phyloP scores from a whole-genome alignment of 371 early-diverging fungal genomes.

The Apophysomyces trapeziformis region DNA sequence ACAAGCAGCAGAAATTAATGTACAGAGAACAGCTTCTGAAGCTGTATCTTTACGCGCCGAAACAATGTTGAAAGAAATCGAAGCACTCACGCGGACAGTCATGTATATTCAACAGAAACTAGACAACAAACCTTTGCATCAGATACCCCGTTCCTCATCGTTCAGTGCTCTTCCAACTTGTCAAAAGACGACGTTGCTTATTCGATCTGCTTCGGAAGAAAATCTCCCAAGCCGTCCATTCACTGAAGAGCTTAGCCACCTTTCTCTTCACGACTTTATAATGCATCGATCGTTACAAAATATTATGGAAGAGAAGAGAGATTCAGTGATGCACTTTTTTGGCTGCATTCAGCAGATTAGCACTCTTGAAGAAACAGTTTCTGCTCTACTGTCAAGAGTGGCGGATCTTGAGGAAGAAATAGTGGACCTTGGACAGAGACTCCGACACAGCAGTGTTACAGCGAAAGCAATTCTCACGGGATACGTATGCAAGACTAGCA shows the following conservation, averaged over 20 bases:
- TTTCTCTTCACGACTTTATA: constrained; percentile 14
- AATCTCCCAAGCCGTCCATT: not conserved
- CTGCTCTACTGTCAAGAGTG: constrained; percentile 20
- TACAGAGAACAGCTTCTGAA: constrained; percentile 20
- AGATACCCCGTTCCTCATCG: not conserved
- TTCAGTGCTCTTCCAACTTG: not conserved
- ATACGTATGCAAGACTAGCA: constrained; percentile 18
- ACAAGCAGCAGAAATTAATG: constrained; percentile 11
- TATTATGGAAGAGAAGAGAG: constrained; percentile 15
- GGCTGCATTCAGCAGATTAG: constrained; percentile 25
- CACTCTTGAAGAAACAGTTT: constrained; percentile 23
- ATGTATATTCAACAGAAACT: constrained; percentile 8
- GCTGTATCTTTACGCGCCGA: constrained; percentile 3
- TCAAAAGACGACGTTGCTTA: not conserved
- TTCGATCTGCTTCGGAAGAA: constrained; percentile 1
- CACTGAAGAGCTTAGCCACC: constrained; percentile 5
- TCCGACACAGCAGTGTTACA: constrained; percentile 16
- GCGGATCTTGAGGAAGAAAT: constrained; percentile 21
- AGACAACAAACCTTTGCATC: constrained; percentile 7
- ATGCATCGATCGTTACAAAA: constrained; percentile 15
- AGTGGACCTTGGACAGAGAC: constrained; percentile 9
- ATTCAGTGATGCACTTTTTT: constrained; percentile 9
- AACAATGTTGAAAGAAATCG: constrained; percentile 11
- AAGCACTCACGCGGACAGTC: constrained; percentile 13
- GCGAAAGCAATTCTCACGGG: constrained; percentile 15